Evolutionary conservation across 805 yeast species (phyloP).

Genomic region (Torulaspora microellipsoides): DNA sequence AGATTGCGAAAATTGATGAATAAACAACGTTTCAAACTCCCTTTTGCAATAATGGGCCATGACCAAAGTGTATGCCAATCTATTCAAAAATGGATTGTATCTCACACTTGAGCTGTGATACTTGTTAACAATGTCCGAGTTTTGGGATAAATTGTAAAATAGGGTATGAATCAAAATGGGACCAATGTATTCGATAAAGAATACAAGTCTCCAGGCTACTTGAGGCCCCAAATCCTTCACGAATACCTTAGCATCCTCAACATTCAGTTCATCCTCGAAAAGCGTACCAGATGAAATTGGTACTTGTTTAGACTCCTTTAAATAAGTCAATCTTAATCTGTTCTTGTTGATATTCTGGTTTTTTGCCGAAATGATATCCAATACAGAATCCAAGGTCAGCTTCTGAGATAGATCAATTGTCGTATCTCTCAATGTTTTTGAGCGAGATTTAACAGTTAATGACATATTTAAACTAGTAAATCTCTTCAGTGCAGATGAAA

Average conservation of each 20-base stretch:
- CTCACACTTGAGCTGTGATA: conserved; percentile 8
- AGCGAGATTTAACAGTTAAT: conserved; percentile 49
- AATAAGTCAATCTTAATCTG: conserved; percentile 53
- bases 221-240: conserved; percentile 93
- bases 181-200: conserved; percentile 80
- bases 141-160: conserved; percentile 43
- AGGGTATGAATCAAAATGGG: conserved; percentile 79
- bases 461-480: background rate
- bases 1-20: conserved; percentile 79
- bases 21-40: conserved; percentile 78
- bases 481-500: no score
- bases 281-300: conserved; percentile 26
- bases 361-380: conserved; percentile 40
- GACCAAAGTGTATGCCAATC: conserved; percentile 42
- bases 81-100: conserved; percentile 27
- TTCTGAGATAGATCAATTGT: conserved; percentile 35
- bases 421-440: conserved; percentile 50
- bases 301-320: conserved; percentile 33
- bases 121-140: conserved; percentile 11
- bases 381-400: conserved; percentile 42
- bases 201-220: conserved; percentile 89
- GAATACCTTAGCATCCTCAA: conserved; percentile 42
- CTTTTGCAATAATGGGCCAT: conserved; percentile 80
- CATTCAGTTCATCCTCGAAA: conserved; percentile 34
- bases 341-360: conserved; percentile 42